Evolutionary conservation across 2,329 filamentous ascomycete species (phyloP).

Genomic region (Pseudogymnoascus sp.): DNA sequence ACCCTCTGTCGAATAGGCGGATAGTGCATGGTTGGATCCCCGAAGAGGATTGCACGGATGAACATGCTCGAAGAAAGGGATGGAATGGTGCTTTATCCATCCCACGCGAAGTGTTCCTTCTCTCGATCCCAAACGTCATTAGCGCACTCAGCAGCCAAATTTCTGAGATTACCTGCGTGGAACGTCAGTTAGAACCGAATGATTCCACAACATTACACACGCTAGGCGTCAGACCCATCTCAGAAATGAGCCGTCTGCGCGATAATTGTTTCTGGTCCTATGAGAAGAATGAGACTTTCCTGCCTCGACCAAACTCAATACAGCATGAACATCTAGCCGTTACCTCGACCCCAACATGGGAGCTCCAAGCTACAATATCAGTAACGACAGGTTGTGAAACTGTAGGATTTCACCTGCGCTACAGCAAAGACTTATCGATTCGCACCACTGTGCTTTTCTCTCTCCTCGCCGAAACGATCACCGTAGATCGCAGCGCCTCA

Average conservation of each 20-base stretch:
- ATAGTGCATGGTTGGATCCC: slow-evolving; percentile 14
- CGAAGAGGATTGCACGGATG: slow-evolving; percentile 12
- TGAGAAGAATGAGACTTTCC: background rate
- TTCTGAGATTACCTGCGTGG: background rate
- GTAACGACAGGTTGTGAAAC: background rate
- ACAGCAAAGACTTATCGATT: background rate
- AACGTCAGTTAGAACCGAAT: background rate
- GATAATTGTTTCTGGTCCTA: background rate
- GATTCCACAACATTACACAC: slow-evolving; percentile 8
- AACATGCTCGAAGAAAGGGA: background rate
- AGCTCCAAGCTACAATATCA: background rate
- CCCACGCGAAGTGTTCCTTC: slow-evolving; percentile 1
- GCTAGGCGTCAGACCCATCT: slow-evolving; percentile 16
- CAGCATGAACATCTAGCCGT: background rate
- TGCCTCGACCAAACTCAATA: background rate
- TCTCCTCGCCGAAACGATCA: background rate
- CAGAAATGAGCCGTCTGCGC: slow-evolving; percentile 13
- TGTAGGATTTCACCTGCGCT: background rate
- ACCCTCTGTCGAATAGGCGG: background rate
- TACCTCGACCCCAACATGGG: background rate
- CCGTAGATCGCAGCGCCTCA: slow-evolving; percentile 11
- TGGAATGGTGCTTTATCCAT: slow-evolving; percentile 12
- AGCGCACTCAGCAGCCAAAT: background rate
- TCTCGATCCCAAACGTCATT: background rate
- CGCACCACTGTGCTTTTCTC: background rate